Evolutionary conservation across 1,284 basidiomycete genomes (phyloP).

Genomic region (Entoloma clypeatum): DNA sequence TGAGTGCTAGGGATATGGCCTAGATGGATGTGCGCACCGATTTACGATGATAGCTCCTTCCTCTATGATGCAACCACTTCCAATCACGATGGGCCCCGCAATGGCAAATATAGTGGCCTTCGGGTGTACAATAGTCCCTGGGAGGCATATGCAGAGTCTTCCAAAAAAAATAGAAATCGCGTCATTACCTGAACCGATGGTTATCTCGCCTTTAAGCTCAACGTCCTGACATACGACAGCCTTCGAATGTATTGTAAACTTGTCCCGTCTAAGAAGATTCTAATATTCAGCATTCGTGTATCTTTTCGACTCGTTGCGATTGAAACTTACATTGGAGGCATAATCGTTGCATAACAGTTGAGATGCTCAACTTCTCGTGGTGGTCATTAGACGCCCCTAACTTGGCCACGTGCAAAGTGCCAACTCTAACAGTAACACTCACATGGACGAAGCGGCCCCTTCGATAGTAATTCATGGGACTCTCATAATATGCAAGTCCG

Average conservation of each 20-base stretch:
- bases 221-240: conserved; percentile 86
- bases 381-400: no score
- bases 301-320: background rate
- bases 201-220: conserved; percentile 86
- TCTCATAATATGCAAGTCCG: conserved; percentile 71
- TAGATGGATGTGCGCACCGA: conserved; percentile 38
- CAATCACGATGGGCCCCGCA: conserved; percentile 84
- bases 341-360: conserved; percentile 10
- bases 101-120: conserved; percentile 88
- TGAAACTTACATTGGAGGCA: conserved; percentile 17
- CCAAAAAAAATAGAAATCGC: background rate
- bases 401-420: no score
- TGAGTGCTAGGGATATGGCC: background rate
- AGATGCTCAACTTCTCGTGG: no score
- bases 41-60: conserved; percentile 88
- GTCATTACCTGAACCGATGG: conserved; percentile 71
- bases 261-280: conserved; percentile 56
- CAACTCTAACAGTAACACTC: no score
- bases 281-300: background rate
- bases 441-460: conserved; percentile 40
- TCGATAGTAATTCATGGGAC: conserved; percentile 52
- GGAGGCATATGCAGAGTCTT: background rate
- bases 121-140: conserved; percentile 89
- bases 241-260: conserved; percentile 75
- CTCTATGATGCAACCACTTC: conserved; percentile 86